Evolutionary conservation across 495 filamentous ascomycete species (phyloP), one percentile per base, ranked within the genome.

Genomic region (Penicillium manginii): DNA sequence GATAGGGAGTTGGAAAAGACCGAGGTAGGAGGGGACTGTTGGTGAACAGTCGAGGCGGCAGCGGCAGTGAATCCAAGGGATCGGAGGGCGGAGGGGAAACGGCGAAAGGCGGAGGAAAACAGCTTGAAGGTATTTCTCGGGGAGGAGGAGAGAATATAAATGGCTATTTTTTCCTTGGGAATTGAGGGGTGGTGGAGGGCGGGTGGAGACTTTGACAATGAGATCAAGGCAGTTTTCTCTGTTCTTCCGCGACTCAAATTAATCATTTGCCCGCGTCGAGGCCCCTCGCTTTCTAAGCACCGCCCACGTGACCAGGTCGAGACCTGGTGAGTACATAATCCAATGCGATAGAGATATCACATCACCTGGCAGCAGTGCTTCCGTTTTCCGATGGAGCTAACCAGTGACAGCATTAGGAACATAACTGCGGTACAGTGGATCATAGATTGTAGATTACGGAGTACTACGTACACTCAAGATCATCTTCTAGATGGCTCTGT

Each of bases 41-140:
- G 79, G 55, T 86, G 81, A 40, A 86, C 75, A 39, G 86, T 78
- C 51, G 86, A 86, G n/a, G 86, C 85, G 53, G 86, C 87, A 55
- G 86, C 83, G 57, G 86, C 72, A 60, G 86, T 75, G 66, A 86
- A 70, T 73, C 79, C 69, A 74, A 88, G 35, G 69, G 85, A 84
- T 67, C 86, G 76, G 73, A 90, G 78, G 74, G 79, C 73, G 73
- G 85, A 73, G 69, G 83, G 71, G 68, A 83, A 75, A 71, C 88
- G 86, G 74, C 85, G 82, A 77, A 91, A 83, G 40, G 84, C 78
- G 62, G 84, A 90, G 78, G 91, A 90, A 85, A 94, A 97, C 92
- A 96, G 84, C 76, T 89, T 96, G 91, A 72, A 63, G 70, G 64
- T 63, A 18, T 58, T 57, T 59, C 17, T 22, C 31, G 26, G 39